Evolutionary conservation across 495 filamentous ascomycete species (phyloP).

Genomic region (Neurospora sp.): DNA sequence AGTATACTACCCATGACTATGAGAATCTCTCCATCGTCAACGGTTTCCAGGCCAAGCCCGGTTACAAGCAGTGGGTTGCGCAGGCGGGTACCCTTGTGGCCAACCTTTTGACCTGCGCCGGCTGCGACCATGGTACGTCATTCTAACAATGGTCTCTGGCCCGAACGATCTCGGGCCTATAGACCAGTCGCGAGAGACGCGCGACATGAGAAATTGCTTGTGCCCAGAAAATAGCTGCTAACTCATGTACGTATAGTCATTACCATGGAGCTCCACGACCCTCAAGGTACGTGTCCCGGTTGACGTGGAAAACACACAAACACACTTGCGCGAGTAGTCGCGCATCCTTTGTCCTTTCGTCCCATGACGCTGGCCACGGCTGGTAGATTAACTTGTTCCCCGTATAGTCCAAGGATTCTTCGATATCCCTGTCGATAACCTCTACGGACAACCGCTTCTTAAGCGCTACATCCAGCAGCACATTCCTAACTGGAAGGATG

Average conservation of each 20-base stretch:
- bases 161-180: not conserved
- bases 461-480: slow-evolving; percentile 82
- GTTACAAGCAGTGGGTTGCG: slow-evolving; percentile 96
- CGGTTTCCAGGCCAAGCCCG: slow-evolving; percentile 66
- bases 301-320: slow-evolving; percentile 58
- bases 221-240: slow-evolving; percentile 6
- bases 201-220: not conserved
- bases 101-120: slow-evolving; percentile 86
- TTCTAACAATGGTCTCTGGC: not conserved
- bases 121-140: slow-evolving; percentile 67
- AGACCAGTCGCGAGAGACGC: not conserved
- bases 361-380: slow-evolving; percentile 44
- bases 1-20: slow-evolving; percentile 45
- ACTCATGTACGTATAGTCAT: slow-evolving; percentile 44
- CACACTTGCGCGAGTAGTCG: slow-evolving; percentile 62
- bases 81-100: slow-evolving; percentile 92
- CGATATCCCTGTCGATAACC: slow-evolving; percentile 93
- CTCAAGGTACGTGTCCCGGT: slow-evolving; percentile 54
- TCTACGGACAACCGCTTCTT: slow-evolving; percentile 80
- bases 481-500: slow-evolving; percentile 76
- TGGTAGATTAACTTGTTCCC: slow-evolving; percentile 52
- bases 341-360: not conserved
- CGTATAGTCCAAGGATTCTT: slow-evolving; percentile 71
- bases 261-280: slow-evolving; percentile 95
- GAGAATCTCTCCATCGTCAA: slow-evolving; percentile 42